Conservation (phyloP, 805 yeast species). For the Hanseniaspora mollemarum region DNA sequence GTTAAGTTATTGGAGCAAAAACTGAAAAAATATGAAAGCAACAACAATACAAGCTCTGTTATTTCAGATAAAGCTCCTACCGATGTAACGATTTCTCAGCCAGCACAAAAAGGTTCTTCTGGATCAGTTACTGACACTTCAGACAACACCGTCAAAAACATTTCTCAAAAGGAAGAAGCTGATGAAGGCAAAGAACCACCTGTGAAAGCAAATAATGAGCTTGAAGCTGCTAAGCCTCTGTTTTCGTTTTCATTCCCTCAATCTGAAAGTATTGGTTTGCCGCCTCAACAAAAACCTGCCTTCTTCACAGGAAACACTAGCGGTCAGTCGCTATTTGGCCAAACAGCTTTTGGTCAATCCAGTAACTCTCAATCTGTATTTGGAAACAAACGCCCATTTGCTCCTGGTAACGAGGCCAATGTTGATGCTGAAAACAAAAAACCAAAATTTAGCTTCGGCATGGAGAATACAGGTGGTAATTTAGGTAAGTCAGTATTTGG, state of each 20-base stretch:
- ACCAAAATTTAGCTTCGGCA: background rate
- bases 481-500: background rate
- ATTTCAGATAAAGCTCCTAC: background rate
- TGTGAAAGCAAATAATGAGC: background rate
- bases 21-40: constrained; percentile 1
- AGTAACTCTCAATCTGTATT: background rate
- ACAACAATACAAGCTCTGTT: background rate
- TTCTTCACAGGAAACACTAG: background rate
- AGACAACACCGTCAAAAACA: no score
- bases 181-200: background rate
- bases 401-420: background rate
- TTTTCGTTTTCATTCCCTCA: background rate
- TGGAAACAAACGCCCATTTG: background rate
- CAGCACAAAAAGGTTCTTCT: background rate
- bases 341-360: background rate
- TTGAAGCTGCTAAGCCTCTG: background rate
- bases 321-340: background rate
- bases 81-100: background rate
- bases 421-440: background rate
- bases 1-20: constrained; percentile 12
- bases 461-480: background rate
- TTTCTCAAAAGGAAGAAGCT: background rate
- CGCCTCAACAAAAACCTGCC: constrained; percentile 3
- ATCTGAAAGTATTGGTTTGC: background rate
- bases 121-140: no score